Evolutionary conservation across 768 basidiomycete genomes (phyloP), one percentile per base, ranked within the genome.

Genomic region (Jaapia argillacea): DNA sequence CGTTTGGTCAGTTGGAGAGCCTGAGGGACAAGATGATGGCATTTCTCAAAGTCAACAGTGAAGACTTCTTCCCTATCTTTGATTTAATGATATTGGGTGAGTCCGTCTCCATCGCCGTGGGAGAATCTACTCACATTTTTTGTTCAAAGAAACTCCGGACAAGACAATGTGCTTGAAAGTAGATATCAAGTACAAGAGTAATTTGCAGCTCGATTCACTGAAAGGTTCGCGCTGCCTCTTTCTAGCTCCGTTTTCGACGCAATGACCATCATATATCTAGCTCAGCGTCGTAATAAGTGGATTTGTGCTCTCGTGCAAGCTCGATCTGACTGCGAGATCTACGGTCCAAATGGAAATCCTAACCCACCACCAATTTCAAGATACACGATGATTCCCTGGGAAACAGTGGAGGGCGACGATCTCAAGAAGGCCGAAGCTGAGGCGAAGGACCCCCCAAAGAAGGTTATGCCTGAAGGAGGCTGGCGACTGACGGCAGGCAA

Each of bases 221-320:
- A 85, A 79, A 70, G 68, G 80, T 80, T 52, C 14, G 36, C n/a
- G 22, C 22, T 13, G 10, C 10, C 10, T 10, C 37, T 13, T 21
- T 13, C 21, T 13, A 10, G 12, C 20, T 38, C 21, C 10, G 12
- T 28, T n/a, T 41, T n/a, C 39, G 20, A 28, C n/a, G n/a, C n/a
- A n/a, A n/a, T n/a, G n/a, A n/a, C 28, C 16, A n/a, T n/a, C n/a
- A 33, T 38, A 27, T 26, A 48, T 45, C 22, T 54, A 79, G 81
- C 81, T 2, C 79, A 81, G 61, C 74, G 89, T 43, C 75, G 87
- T 26, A 92, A 92, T 68, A 93, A 89, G 62, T 93, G 89, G 89
- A 74, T 92, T 35, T 92, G 88, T 59, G 83, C 85, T 12, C 69
- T 96, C 43, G 93, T 92, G 62, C 57, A 71, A 36, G 71, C 76